A percentile compares a stretch with the other conserved stretches of the same genome.
These are phyloP conservation scores for Leptographium radiaticola DNA, from an alignment of 2,329 filamentous ascomycete species.

Conservation along the genomic window DNA sequence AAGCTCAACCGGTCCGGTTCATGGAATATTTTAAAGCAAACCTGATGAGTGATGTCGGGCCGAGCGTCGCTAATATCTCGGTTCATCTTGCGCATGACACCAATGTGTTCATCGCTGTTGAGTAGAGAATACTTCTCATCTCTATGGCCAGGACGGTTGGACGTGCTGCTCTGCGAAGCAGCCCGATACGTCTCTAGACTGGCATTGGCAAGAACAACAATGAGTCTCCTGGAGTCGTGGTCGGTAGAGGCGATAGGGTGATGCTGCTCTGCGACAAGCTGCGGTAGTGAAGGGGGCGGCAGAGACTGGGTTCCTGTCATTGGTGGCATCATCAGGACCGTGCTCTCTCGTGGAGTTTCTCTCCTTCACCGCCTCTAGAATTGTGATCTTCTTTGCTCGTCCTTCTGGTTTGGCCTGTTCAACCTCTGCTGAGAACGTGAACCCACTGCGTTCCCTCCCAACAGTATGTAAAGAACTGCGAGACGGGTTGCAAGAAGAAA, in stretches of 20 bases:
- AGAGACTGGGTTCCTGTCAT: slow-evolving; percentile 79
- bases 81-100: slow-evolving; percentile 99
- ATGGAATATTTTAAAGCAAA: slow-evolving; percentile 22
- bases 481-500: too few relatives aligned
- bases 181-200: slow-evolving; percentile 97
- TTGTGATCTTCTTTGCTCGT: background rate
- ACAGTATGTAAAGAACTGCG: too few relatives aligned
- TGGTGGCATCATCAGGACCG: slow-evolving; percentile 1
- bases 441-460: too few relatives aligned
- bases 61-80: slow-evolving; percentile 95
- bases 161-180: slow-evolving; percentile 54
- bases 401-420: background rate
- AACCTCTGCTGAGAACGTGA: background rate
- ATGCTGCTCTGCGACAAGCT: slow-evolving; percentile 88
- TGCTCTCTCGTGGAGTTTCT: too few relatives aligned
- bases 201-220: slow-evolving; percentile 93
- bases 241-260: slow-evolving; percentile 71
- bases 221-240: slow-evolving; percentile 81
- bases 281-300: slow-evolving; percentile 78
- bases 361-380: too few relatives aligned
- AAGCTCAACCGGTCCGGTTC: slow-evolving; percentile 13
- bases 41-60: slow-evolving; percentile 97
- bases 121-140: slow-evolving; percentile 96
- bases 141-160: slow-evolving; percentile 49
- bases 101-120: slow-evolving; percentile 98